Evolutionary conservation across 2,329 filamentous ascomycete species (phyloP), one percentile per base, ranked within the genome.

Genomic region (Paraphoma chrysanthemicola): DNA sequence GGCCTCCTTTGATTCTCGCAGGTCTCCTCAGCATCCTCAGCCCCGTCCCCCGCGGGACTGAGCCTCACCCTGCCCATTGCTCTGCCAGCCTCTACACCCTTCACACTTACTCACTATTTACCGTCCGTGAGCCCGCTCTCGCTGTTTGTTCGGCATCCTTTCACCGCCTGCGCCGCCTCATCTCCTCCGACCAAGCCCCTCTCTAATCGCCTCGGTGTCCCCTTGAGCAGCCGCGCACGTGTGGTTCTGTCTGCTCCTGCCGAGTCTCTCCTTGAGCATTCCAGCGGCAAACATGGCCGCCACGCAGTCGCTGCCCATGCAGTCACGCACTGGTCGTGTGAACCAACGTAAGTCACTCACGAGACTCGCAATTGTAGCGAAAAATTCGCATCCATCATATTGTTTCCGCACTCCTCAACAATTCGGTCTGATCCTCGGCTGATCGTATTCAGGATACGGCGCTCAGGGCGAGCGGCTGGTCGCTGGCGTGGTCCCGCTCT

Each of bases 381-480:
- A 36, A 36, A 36, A 36, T 36, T 36, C 14, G 33, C 10, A 4
- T 10, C 10, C 10, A 36, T 14, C 3, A 36, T 52, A 28, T n/a
- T n/a, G n/a, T 45, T 56, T 55, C 53, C 31, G 50, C 52, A 49
- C 23, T 36, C 9, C 18, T 14, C 33, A 12, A 33, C 30, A 14
- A 42, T 42, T 9, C n/a, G 12, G 8, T 9, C n/a, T 42, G 14
- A 42, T 42, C 39, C 39, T 17, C 39, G 16, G 33, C 33, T 36
- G 33, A 36, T 57, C 43, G 47, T 48, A 39, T 38, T 53, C 79
- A 98, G 95, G 93, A 73, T 99, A 98, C 81, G 93, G 92, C 73
- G 81, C 90, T 57, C 90, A 92, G 77, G 94, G 94, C 81, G 94
- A 98, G 80, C 90, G 95, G 66, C 88, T 98, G 60, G 95, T 99